These are phyloP conservation scores for Didymella lethalis DNA, from an alignment of 2,329 filamentous ascomycete genomes.

Conservation along the genomic window DNA sequence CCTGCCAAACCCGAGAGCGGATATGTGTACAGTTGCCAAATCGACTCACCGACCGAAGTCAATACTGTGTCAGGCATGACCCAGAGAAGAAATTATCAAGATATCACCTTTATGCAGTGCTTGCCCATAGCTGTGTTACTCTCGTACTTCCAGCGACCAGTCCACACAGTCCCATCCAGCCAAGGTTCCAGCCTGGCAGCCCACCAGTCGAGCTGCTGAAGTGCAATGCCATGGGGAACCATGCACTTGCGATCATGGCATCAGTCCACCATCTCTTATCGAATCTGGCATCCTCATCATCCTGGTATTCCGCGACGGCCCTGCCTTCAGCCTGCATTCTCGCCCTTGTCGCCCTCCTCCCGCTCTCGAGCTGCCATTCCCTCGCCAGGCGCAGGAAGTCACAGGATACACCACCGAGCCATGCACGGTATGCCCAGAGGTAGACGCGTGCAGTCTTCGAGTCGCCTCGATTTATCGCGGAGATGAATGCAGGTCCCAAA, in stretches of 20 bases:
- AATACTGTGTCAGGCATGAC: background rate
- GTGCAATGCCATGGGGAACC: conserved; percentile 56
- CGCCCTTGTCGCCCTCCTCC: conserved; percentile 41
- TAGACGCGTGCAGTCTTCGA: conserved; percentile 49
- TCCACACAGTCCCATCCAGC: conserved; percentile 55
- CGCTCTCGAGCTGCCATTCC: conserved; percentile 53
- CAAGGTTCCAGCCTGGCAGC: conserved; percentile 55
- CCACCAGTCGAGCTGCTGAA: conserved; percentile 50
- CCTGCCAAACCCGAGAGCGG: conserved; percentile 9
- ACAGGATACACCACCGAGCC: conserved; percentile 54
- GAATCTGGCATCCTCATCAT: conserved; percentile 49
- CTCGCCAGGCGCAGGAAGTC: conserved; percentile 54
- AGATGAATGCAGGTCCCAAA: conserved; percentile 47
- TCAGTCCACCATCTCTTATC: conserved; percentile 55
- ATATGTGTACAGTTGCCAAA: conserved; percentile 15
- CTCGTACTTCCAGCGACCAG: conserved; percentile 50
- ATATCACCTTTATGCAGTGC: conserved; percentile 23
- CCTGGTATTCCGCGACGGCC: conserved; percentile 43
- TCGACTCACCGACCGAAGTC: background rate
- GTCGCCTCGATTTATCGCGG: conserved; percentile 49
- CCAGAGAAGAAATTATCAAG: background rate
- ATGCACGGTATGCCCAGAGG: conserved; percentile 53
- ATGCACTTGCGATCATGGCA: conserved; percentile 52
- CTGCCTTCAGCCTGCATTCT: conserved; percentile 41
- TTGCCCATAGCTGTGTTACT: conserved; percentile 37